These are phyloP conservation scores for Ophiostoma sp. DNA, from an alignment of 2,329 filamentous ascomycete species.

Conservation along the genomic window DNA sequence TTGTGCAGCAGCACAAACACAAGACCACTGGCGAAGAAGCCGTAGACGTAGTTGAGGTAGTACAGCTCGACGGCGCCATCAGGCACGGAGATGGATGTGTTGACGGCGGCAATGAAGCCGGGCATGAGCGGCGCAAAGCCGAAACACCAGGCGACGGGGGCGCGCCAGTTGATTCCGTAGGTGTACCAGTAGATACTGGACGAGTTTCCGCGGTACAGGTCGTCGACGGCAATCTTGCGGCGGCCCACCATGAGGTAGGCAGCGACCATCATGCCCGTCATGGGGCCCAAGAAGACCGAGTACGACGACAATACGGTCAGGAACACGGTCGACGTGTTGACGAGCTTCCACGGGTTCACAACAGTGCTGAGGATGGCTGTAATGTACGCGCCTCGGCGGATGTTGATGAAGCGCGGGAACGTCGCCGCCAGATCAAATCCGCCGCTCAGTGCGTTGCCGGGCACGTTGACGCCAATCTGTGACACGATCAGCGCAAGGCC, in stretches of 20 bases:
- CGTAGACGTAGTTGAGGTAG: slow-evolving; percentile 11
- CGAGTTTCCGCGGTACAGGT: slow-evolving; percentile 11
- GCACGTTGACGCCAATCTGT: slow-evolving; percentile 10
- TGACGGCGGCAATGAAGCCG: slow-evolving; percentile 8
- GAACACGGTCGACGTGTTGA: slow-evolving; percentile 9
- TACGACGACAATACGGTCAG: slow-evolving; percentile 3
- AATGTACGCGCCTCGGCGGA: slow-evolving; percentile 5
- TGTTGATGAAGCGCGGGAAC: slow-evolving; percentile 14
- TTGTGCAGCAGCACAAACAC: slow-evolving; percentile 10
- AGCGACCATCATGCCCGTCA: slow-evolving; percentile 13
- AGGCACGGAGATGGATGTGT: background rate
- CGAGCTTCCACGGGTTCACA: slow-evolving; percentile 10
- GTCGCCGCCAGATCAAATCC: slow-evolving; percentile 2
- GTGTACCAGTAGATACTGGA: slow-evolving; percentile 7
- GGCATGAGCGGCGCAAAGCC: slow-evolving; percentile 9
- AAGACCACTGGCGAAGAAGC: slow-evolving; percentile 2
- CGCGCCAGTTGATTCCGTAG: slow-evolving; percentile 10
- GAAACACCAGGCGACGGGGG: slow-evolving; percentile 2
- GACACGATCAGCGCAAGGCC: slow-evolving; percentile 7
- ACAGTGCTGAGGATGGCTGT: background rate
- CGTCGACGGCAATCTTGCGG: slow-evolving; percentile 13
- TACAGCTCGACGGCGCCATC: slow-evolving; percentile 7
- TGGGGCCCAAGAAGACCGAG: slow-evolving; percentile 11
- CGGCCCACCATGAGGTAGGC: slow-evolving; percentile 1
- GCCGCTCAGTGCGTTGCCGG: slow-evolving; percentile 7